Conservation (phyloP, 345 rosid species). For the Populus pruinosa region DNA sequence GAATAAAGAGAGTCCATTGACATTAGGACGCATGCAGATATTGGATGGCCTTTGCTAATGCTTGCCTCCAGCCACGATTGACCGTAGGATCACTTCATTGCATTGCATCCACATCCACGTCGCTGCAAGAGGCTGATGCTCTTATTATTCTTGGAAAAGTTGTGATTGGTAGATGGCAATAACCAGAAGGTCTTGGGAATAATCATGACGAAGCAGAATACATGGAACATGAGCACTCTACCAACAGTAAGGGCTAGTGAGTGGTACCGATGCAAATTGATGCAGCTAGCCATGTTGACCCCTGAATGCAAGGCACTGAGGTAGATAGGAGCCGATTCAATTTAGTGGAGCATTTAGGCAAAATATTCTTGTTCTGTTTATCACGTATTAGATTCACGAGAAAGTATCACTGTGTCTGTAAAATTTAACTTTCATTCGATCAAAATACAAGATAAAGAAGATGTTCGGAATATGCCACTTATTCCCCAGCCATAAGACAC, state of each 20-base stretch:
- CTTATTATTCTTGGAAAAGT: background rate
- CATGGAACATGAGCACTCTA: background rate
- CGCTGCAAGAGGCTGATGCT: background rate
- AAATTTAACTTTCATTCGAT: background rate
- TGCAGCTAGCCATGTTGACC: background rate
- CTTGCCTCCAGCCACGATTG: background rate
- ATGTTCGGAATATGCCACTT: conserved; percentile 21
- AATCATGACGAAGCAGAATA: conserved; percentile 11
- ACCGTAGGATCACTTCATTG: background rate
- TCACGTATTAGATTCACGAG: background rate
- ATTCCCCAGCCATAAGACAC: conserved; percentile 4
- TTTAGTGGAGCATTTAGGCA: conserved; percentile 1
- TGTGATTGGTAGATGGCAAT: conserved; percentile 2
- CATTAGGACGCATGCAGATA: background rate
- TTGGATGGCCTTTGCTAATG: background rate
- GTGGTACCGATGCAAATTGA: background rate
- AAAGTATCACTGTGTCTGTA: background rate
- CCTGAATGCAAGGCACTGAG: background rate
- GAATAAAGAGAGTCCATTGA: no score
- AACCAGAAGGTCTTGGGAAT: conserved; percentile 3
- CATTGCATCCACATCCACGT: no score
- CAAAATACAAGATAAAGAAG: background rate
- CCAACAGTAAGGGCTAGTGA: background rate
- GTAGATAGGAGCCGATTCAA: background rate
- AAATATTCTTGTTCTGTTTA: background rate